Evolutionary conservation across 2,329 filamentous ascomycete species (phyloP).

Genomic region (Stylonectria norvegica): DNA sequence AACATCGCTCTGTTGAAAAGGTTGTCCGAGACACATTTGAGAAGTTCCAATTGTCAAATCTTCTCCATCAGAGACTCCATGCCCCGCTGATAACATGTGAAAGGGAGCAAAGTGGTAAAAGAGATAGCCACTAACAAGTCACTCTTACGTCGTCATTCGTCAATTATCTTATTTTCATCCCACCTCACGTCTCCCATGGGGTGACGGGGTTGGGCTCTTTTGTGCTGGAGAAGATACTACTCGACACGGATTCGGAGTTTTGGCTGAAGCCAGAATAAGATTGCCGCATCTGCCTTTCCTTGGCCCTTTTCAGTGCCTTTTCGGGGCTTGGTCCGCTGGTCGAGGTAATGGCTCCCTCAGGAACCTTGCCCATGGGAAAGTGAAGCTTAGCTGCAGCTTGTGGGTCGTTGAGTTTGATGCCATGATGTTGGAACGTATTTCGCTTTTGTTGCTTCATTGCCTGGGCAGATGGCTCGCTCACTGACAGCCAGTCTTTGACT

Average conservation of each 20-base stretch:
- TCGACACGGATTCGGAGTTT: conserved; percentile 33
- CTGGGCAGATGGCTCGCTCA: conserved; percentile 48
- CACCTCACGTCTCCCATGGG: conserved; percentile 30
- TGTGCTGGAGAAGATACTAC: conserved; percentile 34
- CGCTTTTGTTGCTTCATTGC: conserved; percentile 47
- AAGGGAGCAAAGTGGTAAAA: too few species aligned
- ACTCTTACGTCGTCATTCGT: neutral
- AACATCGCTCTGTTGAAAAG: too few species aligned
- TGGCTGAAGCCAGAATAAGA: conserved; percentile 27
- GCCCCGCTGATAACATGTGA: too few species aligned
- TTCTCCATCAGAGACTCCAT: too few species aligned
- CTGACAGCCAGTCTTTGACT: conserved; percentile 47
- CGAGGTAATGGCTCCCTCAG: conserved; percentile 44
- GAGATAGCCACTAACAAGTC: neutral
- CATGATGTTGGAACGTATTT: conserved; percentile 41
- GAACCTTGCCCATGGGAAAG: conserved; percentile 43
- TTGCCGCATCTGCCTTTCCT: conserved; percentile 30
- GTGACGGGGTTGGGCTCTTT: conserved; percentile 31
- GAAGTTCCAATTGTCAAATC: too few species aligned
- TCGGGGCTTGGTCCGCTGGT: conserved; percentile 46
- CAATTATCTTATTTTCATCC: neutral
- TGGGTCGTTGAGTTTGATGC: conserved; percentile 42
- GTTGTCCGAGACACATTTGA: too few species aligned
- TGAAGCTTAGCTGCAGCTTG: conserved; percentile 45
- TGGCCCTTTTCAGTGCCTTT: conserved; percentile 37